These are phyloP conservation scores for Acorus calamus DNA, from an alignment of 106 monocot species.

Conservation along the genomic window DNA sequence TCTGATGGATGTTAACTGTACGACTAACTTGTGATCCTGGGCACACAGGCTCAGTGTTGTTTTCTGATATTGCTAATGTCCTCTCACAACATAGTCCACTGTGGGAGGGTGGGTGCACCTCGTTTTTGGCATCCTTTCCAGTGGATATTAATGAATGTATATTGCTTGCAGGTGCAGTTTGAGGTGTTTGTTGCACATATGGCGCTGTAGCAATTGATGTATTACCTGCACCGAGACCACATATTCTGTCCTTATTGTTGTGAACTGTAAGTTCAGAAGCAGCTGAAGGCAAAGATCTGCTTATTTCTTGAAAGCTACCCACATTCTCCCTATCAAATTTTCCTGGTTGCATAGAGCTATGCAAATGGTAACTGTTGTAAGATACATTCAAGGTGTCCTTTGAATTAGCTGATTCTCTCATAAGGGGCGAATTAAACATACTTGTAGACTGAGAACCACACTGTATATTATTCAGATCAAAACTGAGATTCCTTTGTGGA, in stretches of 20 bases:
- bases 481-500: no score
- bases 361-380: no score
- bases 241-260: background rate
- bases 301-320: no score
- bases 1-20: conserved; percentile 7
- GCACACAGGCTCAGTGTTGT: background rate
- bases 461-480: no score
- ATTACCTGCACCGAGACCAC: conserved; percentile 4
- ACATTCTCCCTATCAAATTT: no score
- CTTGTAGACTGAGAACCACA: no score
- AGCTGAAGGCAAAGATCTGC: no score
- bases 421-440: no score
- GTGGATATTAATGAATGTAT: conserved; percentile 6
- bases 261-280: no score
- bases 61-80: conserved; percentile 2
- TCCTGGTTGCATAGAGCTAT: no score
- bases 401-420: no score
- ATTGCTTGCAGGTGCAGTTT: conserved; percentile 9
- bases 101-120: background rate
- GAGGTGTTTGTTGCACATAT: background rate
- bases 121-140: background rate
- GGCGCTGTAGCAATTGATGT: conserved; percentile 2
- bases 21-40: background rate
- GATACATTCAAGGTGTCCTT: no score
- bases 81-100: background rate